Percentiles rank a stretch among this genome's conserved stretches.
Conservation (phyloP, 2,329 filamentous ascomycete genomes). For the Colletotrichum magnum region DNA sequence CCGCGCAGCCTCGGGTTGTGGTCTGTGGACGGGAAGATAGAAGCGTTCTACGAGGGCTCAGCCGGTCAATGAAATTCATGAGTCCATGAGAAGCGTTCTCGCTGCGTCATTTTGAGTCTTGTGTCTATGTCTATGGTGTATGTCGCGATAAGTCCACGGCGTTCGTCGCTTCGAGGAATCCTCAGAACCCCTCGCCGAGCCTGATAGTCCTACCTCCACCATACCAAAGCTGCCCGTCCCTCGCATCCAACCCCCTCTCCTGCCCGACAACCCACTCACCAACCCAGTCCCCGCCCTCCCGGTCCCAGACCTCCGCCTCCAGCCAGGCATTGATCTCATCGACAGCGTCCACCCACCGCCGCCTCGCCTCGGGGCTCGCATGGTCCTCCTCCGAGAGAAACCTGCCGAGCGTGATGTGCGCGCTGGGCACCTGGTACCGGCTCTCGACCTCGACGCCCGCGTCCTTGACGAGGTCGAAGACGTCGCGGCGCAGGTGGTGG, state of each 20-base stretch:
- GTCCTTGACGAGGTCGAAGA: constrained; percentile 73
- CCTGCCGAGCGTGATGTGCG: constrained; percentile 88
- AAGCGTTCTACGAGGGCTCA: constrained; percentile 35
- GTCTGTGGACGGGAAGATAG: constrained; percentile 28
- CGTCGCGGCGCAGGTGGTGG: constrained; percentile 87
- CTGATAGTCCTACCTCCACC: constrained; percentile 82
- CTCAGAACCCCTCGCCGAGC: constrained; percentile 72
- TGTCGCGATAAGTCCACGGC: background rate
- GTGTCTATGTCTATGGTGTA: background rate
- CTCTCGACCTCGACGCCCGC: constrained; percentile 80
- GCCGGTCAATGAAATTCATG: constrained; percentile 39
- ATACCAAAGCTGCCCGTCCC: constrained; percentile 87
- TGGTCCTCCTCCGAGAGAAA: constrained; percentile 81
- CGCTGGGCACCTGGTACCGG: constrained; percentile 89
- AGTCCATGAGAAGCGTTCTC: constrained; percentile 28
- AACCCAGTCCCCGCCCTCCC: constrained; percentile 56
- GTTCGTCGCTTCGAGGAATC: background rate
- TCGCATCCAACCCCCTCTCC: constrained; percentile 83
- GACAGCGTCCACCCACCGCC: constrained; percentile 76
- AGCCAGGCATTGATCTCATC: constrained; percentile 85
- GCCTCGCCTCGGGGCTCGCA: constrained; percentile 69
- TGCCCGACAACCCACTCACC: constrained; percentile 92
- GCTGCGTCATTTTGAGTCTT: background rate
- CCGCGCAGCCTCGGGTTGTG: constrained; percentile 1
- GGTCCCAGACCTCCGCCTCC: constrained; percentile 78